phyloP scores from a whole-genome alignment of 768 basidiomycete species.

The Albatrellus ellisii region DNA sequence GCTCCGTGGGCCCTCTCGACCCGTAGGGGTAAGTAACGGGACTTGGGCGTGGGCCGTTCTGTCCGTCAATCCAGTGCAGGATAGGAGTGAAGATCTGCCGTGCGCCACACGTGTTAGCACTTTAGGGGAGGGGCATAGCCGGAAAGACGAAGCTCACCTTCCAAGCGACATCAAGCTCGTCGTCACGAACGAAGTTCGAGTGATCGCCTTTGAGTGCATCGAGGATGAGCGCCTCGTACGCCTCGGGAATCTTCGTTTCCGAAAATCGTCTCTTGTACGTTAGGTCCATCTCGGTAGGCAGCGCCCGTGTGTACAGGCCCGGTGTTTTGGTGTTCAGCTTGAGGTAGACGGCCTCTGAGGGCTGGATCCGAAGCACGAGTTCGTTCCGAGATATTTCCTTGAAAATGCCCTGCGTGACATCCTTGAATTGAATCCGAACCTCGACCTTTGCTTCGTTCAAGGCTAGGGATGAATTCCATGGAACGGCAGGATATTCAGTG shows the following conservation, averaged over 20 bases:
- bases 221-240: constrained; percentile 89
- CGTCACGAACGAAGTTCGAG: constrained; percentile 96
- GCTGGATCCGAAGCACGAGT: constrained; percentile 94
- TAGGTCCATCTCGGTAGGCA: constrained; percentile 96
- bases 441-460: constrained; percentile 98
- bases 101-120: constrained; percentile 3
- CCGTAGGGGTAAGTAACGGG: constrained; percentile 84
- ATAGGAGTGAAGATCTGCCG: constrained; percentile 84
- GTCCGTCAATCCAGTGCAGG: constrained; percentile 91
- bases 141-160: constrained; percentile 42
- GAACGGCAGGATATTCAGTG: constrained; percentile 5
- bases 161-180: constrained; percentile 97
- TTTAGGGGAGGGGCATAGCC: not conserved
- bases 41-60: constrained; percentile 47
- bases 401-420: constrained; percentile 95
- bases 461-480: constrained; percentile 31
- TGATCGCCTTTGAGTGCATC: constrained; percentile 97
- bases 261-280: constrained; percentile 94
- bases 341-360: constrained; percentile 90
- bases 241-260: constrained; percentile 89
- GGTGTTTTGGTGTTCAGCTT: constrained; percentile 95
- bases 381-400: constrained; percentile 94
- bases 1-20: constrained; percentile 81
- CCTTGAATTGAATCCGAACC: constrained; percentile 96
- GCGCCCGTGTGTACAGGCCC: constrained; percentile 77